phyloP scores from a whole-genome alignment of 2,329 filamentous ascomycete species.

The Chaetomium sp. region DNA sequence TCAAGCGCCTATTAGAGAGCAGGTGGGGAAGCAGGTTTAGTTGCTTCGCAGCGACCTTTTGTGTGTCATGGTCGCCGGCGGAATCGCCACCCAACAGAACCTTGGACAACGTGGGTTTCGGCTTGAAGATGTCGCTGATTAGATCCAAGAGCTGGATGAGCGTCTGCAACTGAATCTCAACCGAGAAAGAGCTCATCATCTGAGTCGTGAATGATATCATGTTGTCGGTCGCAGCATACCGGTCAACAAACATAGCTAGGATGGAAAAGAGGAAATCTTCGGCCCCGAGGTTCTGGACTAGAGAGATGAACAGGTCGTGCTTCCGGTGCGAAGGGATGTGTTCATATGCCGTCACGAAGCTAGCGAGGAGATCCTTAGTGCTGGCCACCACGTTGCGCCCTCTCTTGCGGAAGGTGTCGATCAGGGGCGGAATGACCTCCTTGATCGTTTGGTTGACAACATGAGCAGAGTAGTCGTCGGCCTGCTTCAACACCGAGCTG shows the following conservation, averaged over 20 bases:
- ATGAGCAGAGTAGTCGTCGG: slow-evolving; percentile 93
- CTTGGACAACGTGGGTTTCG: slow-evolving; percentile 67
- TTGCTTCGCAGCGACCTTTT: slow-evolving; percentile 47
- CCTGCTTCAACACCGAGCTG: slow-evolving; percentile 80
- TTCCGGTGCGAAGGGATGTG: slow-evolving; percentile 87
- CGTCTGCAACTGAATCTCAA: slow-evolving; percentile 70
- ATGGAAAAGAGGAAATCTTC: slow-evolving; percentile 85
- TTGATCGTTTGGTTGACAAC: slow-evolving; percentile 94
- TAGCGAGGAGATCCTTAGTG: slow-evolving; percentile 83
- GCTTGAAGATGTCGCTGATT: slow-evolving; percentile 65
- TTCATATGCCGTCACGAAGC: slow-evolving; percentile 93
- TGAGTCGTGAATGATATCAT: slow-evolving; percentile 70
- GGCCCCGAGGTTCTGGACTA: slow-evolving; percentile 78
- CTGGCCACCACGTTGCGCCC: slow-evolving; percentile 72
- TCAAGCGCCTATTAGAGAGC: slow-evolving; percentile 51
- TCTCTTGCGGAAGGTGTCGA: slow-evolving; percentile 75
- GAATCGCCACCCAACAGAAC: slow-evolving; percentile 58
- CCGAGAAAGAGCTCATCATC: slow-evolving; percentile 64
- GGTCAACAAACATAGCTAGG: slow-evolving; percentile 82
- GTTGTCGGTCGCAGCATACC: slow-evolving; percentile 70
- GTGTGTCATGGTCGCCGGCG: slow-evolving; percentile 41
- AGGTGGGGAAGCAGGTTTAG: slow-evolving; percentile 52
- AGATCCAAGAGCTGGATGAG: slow-evolving; percentile 72
- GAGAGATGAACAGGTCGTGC: slow-evolving; percentile 72
- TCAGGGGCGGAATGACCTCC: slow-evolving; percentile 85